Conservation (phyloP, 2,329 filamentous ascomycete species). For the Penicillium sclerotigenum region DNA sequence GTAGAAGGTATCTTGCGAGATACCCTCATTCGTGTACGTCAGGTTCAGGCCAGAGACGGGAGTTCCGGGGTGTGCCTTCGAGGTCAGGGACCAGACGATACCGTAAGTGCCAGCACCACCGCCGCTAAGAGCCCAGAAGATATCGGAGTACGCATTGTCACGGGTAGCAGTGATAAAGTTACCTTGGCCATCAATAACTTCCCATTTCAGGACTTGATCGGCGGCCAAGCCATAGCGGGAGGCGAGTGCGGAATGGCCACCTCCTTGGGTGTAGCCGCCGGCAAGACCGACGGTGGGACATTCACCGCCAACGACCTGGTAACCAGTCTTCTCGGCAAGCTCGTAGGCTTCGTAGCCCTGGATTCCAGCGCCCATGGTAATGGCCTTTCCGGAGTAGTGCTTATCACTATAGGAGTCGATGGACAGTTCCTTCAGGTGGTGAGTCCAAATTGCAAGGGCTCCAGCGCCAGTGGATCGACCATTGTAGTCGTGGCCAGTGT, state of each 20-base stretch:
- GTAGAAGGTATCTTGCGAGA: slow-evolving; percentile 49
- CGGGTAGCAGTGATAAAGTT: slow-evolving; percentile 17
- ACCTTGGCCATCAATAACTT: slow-evolving; percentile 52
- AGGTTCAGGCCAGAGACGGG: slow-evolving; percentile 47
- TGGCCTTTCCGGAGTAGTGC: slow-evolving; percentile 50
- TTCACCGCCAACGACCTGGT: slow-evolving; percentile 55
- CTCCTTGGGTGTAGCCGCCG: slow-evolving; percentile 61
- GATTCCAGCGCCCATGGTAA: slow-evolving; percentile 56
- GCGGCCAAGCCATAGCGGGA: slow-evolving; percentile 58
- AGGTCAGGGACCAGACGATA: slow-evolving; percentile 55
- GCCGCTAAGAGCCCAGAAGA: slow-evolving; percentile 24
- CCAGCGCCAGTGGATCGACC: slow-evolving; percentile 63
- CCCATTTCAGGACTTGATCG: slow-evolving; percentile 57
- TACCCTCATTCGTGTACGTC: slow-evolving; percentile 36
- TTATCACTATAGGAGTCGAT: slow-evolving; percentile 34
- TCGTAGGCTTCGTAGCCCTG: slow-evolving; percentile 51
- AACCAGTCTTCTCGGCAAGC: slow-evolving; percentile 44
- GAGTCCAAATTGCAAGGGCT: slow-evolving; percentile 35
- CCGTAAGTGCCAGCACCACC: slow-evolving; percentile 54
- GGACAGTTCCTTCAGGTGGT: slow-evolving; percentile 31
- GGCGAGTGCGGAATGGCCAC: slow-evolving; percentile 56
- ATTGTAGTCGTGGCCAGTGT: slow-evolving; percentile 41
- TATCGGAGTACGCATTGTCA: slow-evolving; percentile 16
- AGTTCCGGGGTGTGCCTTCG: slow-evolving; percentile 49
- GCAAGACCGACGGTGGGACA: slow-evolving; percentile 56